A percentile compares a stretch with the other conserved stretches of the same genome.
These are phyloP conservation scores for Chytriomyces sp. DNA, from an alignment of 192 early-diverging fungal species.

Conservation along the genomic window DNA sequence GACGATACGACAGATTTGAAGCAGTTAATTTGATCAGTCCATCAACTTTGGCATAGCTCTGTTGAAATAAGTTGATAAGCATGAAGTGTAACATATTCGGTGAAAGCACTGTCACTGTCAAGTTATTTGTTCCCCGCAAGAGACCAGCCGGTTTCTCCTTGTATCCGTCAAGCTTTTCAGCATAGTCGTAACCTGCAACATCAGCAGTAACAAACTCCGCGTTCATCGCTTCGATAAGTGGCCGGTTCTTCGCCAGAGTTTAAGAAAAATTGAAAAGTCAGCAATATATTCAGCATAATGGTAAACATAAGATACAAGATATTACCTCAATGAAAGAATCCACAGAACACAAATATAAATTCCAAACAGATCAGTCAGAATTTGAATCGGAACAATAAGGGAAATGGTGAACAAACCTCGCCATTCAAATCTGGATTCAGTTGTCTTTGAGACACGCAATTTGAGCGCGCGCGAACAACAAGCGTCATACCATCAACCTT, in stretches of 20 bases:
- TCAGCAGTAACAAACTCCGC: background rate
- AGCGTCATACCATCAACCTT: too few relatives aligned
- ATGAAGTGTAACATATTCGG: background rate
- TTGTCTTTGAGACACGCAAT: too few relatives aligned
- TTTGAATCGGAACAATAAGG: too few relatives aligned
- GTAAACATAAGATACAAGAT: too few relatives aligned
- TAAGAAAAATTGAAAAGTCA: conserved; percentile 2
- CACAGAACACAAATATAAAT: too few relatives aligned
- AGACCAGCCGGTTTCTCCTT: background rate
- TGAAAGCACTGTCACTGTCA: background rate
- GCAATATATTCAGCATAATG: too few relatives aligned
- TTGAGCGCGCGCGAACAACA: too few relatives aligned
- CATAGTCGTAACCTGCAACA: background rate
- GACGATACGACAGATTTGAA: conserved; percentile 6
- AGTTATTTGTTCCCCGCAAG: background rate
- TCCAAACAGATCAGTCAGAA: too few relatives aligned
- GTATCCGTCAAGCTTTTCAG: conserved; percentile 3
- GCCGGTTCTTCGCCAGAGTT: conserved; percentile 6
- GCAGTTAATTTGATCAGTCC: conserved; percentile 4
- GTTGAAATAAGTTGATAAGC: background rate
- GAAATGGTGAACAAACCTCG: too few relatives aligned
- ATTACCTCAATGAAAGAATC: too few relatives aligned
- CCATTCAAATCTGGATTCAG: too few relatives aligned
- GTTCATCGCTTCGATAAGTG: background rate
- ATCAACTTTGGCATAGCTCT: conserved; percentile 7